Conservation (phyloP, 495 filamentous ascomycete species). For the Neurospora discreta region DNA sequence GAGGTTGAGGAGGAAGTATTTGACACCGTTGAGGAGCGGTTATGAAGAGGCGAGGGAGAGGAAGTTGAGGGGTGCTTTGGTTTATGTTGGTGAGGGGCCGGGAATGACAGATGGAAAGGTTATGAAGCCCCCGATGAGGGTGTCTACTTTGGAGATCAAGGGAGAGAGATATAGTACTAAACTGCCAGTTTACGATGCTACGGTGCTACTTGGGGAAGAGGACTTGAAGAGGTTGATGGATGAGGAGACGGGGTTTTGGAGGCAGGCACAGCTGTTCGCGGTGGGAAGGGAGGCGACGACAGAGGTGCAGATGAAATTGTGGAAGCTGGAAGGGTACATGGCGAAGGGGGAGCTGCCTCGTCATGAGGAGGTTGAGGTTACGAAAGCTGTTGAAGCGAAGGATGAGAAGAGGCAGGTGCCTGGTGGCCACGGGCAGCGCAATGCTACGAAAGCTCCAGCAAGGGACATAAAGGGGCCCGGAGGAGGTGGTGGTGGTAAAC, state of each 20-base stretch:
- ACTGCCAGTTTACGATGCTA: conserved; percentile 34
- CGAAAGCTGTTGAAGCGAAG: not conserved
- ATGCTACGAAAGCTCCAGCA: not conserved
- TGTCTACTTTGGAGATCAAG: conserved; percentile 21
- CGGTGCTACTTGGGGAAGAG: conserved; percentile 28
- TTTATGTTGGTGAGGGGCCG: conserved; percentile 11
- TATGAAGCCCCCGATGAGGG: conserved; percentile 4
- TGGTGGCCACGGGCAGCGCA: not conserved
- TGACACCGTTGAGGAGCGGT: not conserved
- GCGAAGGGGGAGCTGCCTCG: conserved; percentile 2
- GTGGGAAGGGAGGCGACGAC: conserved; percentile 35
- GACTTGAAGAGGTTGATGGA: conserved; percentile 18
- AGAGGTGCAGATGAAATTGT: conserved; percentile 45
- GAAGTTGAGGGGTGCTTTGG: conserved; percentile 24
- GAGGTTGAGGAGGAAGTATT: not conserved
- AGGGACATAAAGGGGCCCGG: not conserved
- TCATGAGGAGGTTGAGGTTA: not conserved
- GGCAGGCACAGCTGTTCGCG: conserved; percentile 27
- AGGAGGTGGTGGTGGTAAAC: not conserved
- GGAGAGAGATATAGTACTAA: conserved; percentile 7
- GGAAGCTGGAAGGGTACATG: conserved; percentile 58
- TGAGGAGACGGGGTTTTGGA: conserved; percentile 15
- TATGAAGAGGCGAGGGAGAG: conserved; percentile 23
- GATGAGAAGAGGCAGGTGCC: not conserved
- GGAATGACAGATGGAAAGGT: not conserved